phyloP scores from a whole-genome alignment of 1,284 basidiomycete genomes.

The Jaminaea rosea region DNA sequence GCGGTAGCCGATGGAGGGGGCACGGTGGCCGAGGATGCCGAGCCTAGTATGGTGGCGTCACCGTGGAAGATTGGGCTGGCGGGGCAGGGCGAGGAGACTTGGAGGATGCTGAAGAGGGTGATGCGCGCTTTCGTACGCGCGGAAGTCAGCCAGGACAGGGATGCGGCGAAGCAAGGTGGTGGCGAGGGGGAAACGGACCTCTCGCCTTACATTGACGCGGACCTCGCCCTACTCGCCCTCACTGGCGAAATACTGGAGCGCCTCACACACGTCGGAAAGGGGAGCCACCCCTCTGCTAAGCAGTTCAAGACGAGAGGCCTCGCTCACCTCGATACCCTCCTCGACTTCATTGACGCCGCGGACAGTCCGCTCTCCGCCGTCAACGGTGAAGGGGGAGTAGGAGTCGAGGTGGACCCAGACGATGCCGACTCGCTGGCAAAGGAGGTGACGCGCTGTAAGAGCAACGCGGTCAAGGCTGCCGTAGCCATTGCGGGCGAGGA shows the following conservation, averaged over 20 bases:
- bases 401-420: neutral
- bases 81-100: neutral
- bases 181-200: conserved; percentile 6
- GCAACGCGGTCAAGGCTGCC: conserved; percentile 68
- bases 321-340: conserved; percentile 16
- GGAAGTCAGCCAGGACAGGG: neutral
- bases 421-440: conserved; percentile 17
- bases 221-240: neutral
- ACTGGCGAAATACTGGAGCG: neutral
- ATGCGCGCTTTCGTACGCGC: neutral
- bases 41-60: too few relatives aligned
- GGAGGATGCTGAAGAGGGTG: neutral
- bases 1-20: too few relatives aligned
- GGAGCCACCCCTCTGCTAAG: neutral
- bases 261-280: neutral
- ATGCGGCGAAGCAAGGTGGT: too few relatives aligned
- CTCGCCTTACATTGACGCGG: neutral
- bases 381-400: conserved; percentile 2
- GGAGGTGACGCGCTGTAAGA: conserved; percentile 68
- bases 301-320: neutral
- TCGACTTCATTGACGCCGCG: conserved; percentile 26
- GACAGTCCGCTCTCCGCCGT: conserved; percentile 18
- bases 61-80: too few relatives aligned
- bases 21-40: neutral
- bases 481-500: conserved; percentile 77